Percentiles rank a stretch among this genome's conserved stretches.
These are phyloP conservation scores for Sutorius australiensis DNA, from an alignment of 768 basidiomycete species.

Conservation along the genomic window DNA sequence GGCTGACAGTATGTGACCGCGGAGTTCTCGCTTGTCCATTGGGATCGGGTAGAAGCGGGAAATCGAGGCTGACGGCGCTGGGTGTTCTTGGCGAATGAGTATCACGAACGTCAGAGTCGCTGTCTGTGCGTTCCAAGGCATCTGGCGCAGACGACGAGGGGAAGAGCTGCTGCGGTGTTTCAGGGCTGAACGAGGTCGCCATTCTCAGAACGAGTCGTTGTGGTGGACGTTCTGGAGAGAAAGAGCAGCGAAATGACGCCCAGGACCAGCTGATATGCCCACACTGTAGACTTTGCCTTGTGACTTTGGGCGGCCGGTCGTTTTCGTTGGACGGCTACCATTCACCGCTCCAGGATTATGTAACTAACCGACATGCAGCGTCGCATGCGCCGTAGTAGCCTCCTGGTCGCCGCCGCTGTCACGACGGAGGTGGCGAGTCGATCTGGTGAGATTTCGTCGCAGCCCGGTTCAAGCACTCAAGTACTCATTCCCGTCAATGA, in stretches of 20 bases:
- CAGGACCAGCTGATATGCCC: constrained; percentile 2
- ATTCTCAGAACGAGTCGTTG: constrained; percentile 5
- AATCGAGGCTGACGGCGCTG: constrained; percentile 26
- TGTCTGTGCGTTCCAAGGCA: constrained; percentile 3
- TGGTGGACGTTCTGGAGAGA: constrained; percentile 2
- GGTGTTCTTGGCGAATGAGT: constrained; percentile 17
- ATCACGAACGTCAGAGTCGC: constrained; percentile 5
- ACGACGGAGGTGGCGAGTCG: neutral
- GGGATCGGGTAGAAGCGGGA: constrained; percentile 28
- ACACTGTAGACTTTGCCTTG: neutral
- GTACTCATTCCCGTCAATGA: neutral
- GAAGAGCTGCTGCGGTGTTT: constrained; percentile 45
- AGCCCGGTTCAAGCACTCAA: no score
- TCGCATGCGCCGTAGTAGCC: neutral
- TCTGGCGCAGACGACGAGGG: neutral
- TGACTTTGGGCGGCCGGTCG: neutral
- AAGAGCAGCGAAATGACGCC: neutral
- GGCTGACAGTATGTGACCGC: constrained; percentile 24
- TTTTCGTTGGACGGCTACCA: constrained; percentile 5
- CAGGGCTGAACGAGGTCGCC: constrained; percentile 49
- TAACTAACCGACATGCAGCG: neutral
- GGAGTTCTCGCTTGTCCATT: constrained; percentile 10
- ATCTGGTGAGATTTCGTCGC: no score
- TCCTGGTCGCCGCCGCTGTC: neutral
- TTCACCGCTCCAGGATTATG: constrained; percentile 9